Evolutionary conservation across 2,329 filamentous ascomycete genomes (phyloP).

Genomic region (Plenodomus tracheiphilus): DNA sequence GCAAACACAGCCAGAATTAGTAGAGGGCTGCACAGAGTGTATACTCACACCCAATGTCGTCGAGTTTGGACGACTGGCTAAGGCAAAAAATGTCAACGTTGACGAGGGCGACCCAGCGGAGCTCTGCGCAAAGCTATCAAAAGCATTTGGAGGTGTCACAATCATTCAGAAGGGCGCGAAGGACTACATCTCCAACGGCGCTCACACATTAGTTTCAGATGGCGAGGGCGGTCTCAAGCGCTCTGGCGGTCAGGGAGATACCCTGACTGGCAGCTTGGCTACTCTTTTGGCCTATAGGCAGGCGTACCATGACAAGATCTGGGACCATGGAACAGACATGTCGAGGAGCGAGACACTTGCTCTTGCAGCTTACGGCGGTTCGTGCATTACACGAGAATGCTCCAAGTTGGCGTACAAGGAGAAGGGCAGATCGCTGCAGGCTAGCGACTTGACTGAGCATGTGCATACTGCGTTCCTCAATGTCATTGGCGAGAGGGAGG

Average conservation of each 20-base stretch:
- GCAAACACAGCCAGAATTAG: conserved; percentile 72
- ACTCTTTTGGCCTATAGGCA: conserved; percentile 88
- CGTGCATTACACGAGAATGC: conserved; percentile 85
- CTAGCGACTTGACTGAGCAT: conserved; percentile 89
- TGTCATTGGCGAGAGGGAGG: conserved; percentile 70
- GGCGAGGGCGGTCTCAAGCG: conserved; percentile 82
- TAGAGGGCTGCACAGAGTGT: conserved; percentile 79
- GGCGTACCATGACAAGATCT: conserved; percentile 82
- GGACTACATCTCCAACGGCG: conserved; percentile 83
- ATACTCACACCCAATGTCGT: conserved; percentile 95
- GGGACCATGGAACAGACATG: conserved; percentile 65
- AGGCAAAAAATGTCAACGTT: conserved; percentile 70
- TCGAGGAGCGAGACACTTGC: conserved; percentile 64
- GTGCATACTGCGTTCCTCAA: conserved; percentile 80
- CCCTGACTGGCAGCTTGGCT: conserved; percentile 83
- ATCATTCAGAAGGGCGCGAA: conserved; percentile 85
- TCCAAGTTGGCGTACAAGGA: conserved; percentile 84
- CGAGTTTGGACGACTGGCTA: conserved; percentile 83
- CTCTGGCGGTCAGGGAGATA: conserved; percentile 93
- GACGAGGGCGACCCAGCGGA: conserved; percentile 55
- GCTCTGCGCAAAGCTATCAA: conserved; percentile 71
- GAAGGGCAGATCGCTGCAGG: conserved; percentile 85
- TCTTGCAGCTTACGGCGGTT: conserved; percentile 83
- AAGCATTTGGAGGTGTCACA: conserved; percentile 81
- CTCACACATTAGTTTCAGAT: conserved; percentile 74